Percentiles rank a stretch among this genome's conserved stretches.
Conservation (phyloP, 2,329 filamentous ascomycete genomes). For the Paecilomyces formosus region DNA sequence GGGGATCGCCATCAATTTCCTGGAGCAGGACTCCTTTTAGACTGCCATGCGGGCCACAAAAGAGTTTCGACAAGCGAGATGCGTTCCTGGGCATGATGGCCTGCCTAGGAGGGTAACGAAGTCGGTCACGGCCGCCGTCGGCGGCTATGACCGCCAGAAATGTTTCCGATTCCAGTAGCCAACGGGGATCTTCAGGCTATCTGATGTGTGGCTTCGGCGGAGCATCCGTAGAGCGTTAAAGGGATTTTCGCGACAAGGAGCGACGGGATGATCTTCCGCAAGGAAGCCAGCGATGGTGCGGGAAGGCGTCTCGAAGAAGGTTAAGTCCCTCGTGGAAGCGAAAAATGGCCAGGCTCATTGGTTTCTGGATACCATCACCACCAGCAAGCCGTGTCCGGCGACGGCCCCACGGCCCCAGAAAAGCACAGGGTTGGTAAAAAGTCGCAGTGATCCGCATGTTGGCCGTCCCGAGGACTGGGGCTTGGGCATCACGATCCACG, state of each 20-base stretch:
- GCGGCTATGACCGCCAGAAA: not conserved
- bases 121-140: not conserved
- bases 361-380: not conserved
- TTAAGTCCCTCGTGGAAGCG: slow-evolving; percentile 11
- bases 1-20: not conserved
- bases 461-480: slow-evolving; percentile 2
- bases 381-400: not conserved
- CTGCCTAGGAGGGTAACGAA: not conserved
- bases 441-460: slow-evolving; percentile 5
- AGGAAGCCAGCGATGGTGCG: slow-evolving; percentile 2
- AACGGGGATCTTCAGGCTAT: not conserved
- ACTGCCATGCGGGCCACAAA: not conserved
- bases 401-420: not conserved
- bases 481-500: slow-evolving; percentile 2
- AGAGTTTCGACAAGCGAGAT: not conserved
- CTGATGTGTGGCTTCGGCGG: not conserved
- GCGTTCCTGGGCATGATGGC: not conserved
- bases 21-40: not conserved
- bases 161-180: not conserved
- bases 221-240: not conserved
- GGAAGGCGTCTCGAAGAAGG: slow-evolving; percentile 1
- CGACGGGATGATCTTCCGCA: slow-evolving; percentile 4
- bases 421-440: not conserved
- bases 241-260: not conserved
- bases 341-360: slow-evolving; percentile 4